Base-by-base conservation (phyloP, 2,329 filamentous ascomycete species). In the Pyrenophora seminiperda region DNA sequence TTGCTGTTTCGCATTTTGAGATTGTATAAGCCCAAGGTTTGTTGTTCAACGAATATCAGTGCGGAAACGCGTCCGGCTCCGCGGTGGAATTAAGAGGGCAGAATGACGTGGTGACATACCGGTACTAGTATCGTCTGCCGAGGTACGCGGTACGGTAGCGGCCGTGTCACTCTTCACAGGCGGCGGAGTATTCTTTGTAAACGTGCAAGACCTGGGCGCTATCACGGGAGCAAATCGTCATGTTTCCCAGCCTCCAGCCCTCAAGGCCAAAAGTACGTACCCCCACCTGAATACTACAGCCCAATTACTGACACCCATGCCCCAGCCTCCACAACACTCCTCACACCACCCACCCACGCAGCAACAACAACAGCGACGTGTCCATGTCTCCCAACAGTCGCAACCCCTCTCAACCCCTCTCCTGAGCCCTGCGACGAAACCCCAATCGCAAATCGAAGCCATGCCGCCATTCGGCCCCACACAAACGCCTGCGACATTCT, bases 381-480 rank as follows among this genome's bases (percentile, higher is more conserved):
- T 55, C n/a, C 61, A 55, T n/a, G 17, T 42, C 15, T 32, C 31
- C 33, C 41, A 47, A 38, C 29, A 46, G 39, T 13, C 36, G 10
- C 31, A 34, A 17, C 24, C 17, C 4, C 10, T 4, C 13, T n/a
- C 22, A 9, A 14, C 29, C 17, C 17, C 22, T n/a, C 36, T n/a
- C 31, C 18, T n/a, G 17, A 36, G 19, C 19, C 7, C 39, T 24
- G 24, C 53, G 15, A n/a, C 64, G 48, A n/a, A n/a, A 36, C 75
- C 76, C 24, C 64, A 66, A 38, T 75, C 59, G n/a, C 78, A 81
- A 49, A 72, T 80, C 14, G 76, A 81, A 73, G 77, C 78, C 19
- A 79, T 80, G 73, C 77, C 77, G 11, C 75, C 70, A 1, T 58
- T 63, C 36, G 51, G 30, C 22, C 48, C 64, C n/a, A 13, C 54